A percentile compares a stretch with the other conserved stretches of the same genome.
Evolutionary conservation across 2,329 filamentous ascomycete genomes (phyloP).

Genomic region (Fusarium sterilihyphosum): DNA sequence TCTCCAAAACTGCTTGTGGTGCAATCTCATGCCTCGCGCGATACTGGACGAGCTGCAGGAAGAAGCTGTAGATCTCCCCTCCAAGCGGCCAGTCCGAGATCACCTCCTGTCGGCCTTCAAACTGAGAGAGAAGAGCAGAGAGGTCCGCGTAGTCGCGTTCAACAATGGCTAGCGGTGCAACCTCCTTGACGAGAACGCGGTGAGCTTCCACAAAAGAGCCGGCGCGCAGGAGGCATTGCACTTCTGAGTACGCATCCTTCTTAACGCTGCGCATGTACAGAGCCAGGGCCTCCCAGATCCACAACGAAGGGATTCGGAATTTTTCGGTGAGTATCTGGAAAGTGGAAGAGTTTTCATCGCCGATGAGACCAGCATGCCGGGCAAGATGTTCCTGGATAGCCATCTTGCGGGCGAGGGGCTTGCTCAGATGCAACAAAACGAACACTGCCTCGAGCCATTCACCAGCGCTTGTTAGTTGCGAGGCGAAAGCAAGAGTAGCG

Average conservation of each 20-base stretch:
- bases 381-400: slow-evolving; percentile 79
- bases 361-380: slow-evolving; percentile 74
- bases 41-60: slow-evolving; percentile 62
- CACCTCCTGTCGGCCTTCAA: slow-evolving; percentile 68
- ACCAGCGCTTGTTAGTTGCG: slow-evolving; percentile 69
- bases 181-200: slow-evolving; percentile 79
- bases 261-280: slow-evolving; percentile 79
- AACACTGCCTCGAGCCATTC: slow-evolving; percentile 79
- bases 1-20: slow-evolving; percentile 61
- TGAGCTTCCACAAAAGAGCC: slow-evolving; percentile 84
- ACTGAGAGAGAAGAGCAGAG: slow-evolving; percentile 74
- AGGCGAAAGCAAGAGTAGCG: slow-evolving; percentile 71
- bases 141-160: slow-evolving; percentile 81
- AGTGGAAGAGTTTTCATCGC: slow-evolving; percentile 63
- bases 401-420: slow-evolving; percentile 68
- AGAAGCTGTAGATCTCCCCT: slow-evolving; percentile 79
- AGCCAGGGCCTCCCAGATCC: slow-evolving; percentile 91
- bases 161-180: slow-evolving; percentile 85
- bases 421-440: slow-evolving; percentile 79
- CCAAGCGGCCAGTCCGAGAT: slow-evolving; percentile 81
- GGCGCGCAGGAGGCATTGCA: slow-evolving; percentile 82
- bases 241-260: slow-evolving; percentile 75
- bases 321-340: slow-evolving; percentile 70
- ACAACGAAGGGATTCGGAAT: slow-evolving; percentile 76
- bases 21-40: slow-evolving; percentile 54